Base-by-base conservation (phyloP, 2,329 filamentous ascomycete species). In the Myriosclerotinia scirpicola region DNA sequence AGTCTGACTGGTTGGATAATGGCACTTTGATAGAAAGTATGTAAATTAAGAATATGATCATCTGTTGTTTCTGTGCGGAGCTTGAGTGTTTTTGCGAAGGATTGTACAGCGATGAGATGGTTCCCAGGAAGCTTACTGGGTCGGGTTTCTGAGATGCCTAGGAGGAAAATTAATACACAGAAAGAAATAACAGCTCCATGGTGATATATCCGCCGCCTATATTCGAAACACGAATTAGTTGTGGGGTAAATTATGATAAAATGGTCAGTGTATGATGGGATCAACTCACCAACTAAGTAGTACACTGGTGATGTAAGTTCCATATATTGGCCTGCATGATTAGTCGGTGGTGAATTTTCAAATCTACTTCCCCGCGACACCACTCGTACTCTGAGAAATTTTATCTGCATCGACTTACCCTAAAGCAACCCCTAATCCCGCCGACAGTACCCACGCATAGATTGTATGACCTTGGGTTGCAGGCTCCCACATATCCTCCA, bases 401-500 rank as follows among this genome's bases (percentile, higher is more conserved):
- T 9, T 26, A 20, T 38, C 5, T 8, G 9, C 48, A 17, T 12
- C 7, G 1, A 58, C 62, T 46, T 56, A 58, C 62, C 62, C 62
- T 12, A 48, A 55, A 56, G 78, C 76, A 14, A 83, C 69, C 0
- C 80, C 82, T 7, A 80, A 70, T 2, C 80, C 81, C 1, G 80
- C 77, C 11, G 76, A 76, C 30, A 77, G 74, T 40, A 79, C 78
- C 81, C 81, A 83, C 8, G 78, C 71, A 64, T 79, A 80, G 11
- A 84, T 76, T 17, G 80, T 72, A 80, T 80, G 83, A 9, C 83
- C 78, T 17, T 82, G 76, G n/a, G 75, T 75, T 64, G 76, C 75
- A 2, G 77, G 76, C 65, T 82, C 79, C 74, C 79, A 83, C 72
- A 84, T 78, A 68, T 84, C 81, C 67, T 84, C 82, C 42, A 83